Percentiles rank a stretch among this genome's conserved stretches.
phyloP scores from a whole-genome alignment of 2,329 filamentous ascomycete genomes.

The Knoxdaviesia proteae region DNA sequence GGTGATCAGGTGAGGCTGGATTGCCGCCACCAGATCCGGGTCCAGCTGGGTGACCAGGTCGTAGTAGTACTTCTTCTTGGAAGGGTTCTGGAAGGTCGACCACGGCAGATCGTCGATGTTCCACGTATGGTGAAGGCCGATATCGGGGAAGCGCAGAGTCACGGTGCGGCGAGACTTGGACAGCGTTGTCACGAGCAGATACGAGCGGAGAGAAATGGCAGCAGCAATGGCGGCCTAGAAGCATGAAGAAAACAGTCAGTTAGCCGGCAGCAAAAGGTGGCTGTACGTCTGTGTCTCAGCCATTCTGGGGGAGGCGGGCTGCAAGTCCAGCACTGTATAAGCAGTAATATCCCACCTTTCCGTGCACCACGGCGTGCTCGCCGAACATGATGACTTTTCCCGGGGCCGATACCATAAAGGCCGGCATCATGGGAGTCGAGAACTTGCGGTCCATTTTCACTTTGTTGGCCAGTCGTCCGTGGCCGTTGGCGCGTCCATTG shows the following conservation, averaged over 20 bases:
- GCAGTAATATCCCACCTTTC: conserved; percentile 44
- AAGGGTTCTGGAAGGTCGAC: conserved; percentile 55
- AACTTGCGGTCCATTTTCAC: conserved; percentile 29
- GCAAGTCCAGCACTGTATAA: no score
- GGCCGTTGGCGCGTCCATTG: conserved; percentile 13
- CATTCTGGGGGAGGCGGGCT: no score
- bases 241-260: not conserved
- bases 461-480: conserved; percentile 13
- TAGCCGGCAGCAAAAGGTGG: not conserved
- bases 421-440: conserved; percentile 52
- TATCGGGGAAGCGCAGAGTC: conserved; percentile 75
- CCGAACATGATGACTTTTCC: conserved; percentile 98
- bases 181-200: conserved; percentile 83
- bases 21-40: conserved; percentile 55
- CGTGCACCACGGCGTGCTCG: conserved; percentile 93
- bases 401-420: conserved; percentile 95
- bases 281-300: no score
- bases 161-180: conserved; percentile 83
- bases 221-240: conserved; percentile 72
- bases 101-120: conserved; percentile 83
- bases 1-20: conserved; percentile 55
- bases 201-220: conserved; percentile 83
- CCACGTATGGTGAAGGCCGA: conserved; percentile 79
- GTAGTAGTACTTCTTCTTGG: conserved; percentile 90
- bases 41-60: conserved; percentile 72